phyloP scores from a whole-genome alignment of 345 rosid genomes.

The Hibiscus trionum region DNA sequence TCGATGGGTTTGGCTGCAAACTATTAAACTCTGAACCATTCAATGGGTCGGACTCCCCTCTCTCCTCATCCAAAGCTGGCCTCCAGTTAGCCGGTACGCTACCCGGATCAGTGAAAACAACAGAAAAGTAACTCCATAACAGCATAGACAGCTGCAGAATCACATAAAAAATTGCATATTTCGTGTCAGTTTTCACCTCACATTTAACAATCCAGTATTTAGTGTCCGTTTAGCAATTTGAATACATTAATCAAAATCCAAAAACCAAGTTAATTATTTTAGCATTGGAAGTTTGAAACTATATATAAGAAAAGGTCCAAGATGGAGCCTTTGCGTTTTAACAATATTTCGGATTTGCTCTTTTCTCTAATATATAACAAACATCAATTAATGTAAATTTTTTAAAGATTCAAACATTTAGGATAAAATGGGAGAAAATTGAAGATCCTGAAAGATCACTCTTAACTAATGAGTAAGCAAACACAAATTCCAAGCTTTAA shows the following conservation, averaged over 20 bases:
- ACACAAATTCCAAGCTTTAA: not conserved
- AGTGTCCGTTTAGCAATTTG: not conserved
- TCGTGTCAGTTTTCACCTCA: not conserved
- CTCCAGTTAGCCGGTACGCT: constrained; percentile 88
- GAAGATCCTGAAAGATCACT: not conserved
- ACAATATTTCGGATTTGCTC: not conserved
- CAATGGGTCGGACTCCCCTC: constrained; percentile 75
- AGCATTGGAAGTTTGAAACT: not conserved
- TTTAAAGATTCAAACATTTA: not conserved
- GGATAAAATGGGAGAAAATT: not conserved
- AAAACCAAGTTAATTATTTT: not conserved
- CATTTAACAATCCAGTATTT: not conserved
- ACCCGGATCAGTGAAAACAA: constrained; percentile 93
- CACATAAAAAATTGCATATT: constrained; percentile 10
- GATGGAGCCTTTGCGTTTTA: not conserved
- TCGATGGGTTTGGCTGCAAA: constrained; percentile 48
- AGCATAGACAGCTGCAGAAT: constrained; percentile 77
- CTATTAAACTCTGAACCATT: constrained; percentile 50
- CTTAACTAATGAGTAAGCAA: not conserved
- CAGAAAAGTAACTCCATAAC: constrained; percentile 92
- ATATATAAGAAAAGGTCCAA: not conserved
- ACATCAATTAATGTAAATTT: not conserved
- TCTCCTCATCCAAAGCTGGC: constrained; percentile 64
- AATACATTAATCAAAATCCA: not conserved
- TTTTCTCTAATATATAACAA: not conserved